These are phyloP conservation scores for Eucalyptus regnans DNA, from an alignment of 345 rosid species.

Conservation along the genomic window DNA sequence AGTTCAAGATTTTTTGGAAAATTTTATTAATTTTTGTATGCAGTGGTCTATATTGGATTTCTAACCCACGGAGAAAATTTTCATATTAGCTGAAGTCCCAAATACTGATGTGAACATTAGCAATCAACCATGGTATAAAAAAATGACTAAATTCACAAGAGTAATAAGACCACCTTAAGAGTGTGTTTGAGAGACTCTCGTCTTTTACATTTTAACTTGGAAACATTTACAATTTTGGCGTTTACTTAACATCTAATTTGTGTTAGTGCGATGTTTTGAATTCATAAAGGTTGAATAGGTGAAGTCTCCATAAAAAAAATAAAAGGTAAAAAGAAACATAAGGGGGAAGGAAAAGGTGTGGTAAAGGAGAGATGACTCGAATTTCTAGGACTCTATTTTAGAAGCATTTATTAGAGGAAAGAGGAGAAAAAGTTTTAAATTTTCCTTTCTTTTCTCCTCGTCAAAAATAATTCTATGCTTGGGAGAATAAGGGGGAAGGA, in stretches of 20 bases:
- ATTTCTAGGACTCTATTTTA: not conserved
- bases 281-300: not conserved
- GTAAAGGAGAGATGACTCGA: not conserved
- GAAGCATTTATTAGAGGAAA: not conserved
- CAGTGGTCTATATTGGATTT: not conserved
- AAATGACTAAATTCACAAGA: not conserved
- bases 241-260: not conserved
- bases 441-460: not conserved
- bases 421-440: not conserved
- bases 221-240: not conserved
- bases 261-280: not conserved
- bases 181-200: too few relatives aligned
- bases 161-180: not conserved
- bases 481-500: not conserved
- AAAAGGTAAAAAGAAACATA: not conserved
- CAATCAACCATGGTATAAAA: not conserved
- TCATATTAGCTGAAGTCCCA: not conserved
- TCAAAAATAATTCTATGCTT: not conserved
- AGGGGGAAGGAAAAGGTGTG: not conserved
- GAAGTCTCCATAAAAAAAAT: not conserved
- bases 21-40: not conserved
- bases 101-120: not conserved
- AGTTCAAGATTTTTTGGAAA: not conserved
- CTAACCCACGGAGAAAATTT: not conserved
- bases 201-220: not conserved